These are phyloP conservation scores for Pleurotus djamor DNA, from an alignment of 768 basidiomycete species.

Conservation along the genomic window DNA sequence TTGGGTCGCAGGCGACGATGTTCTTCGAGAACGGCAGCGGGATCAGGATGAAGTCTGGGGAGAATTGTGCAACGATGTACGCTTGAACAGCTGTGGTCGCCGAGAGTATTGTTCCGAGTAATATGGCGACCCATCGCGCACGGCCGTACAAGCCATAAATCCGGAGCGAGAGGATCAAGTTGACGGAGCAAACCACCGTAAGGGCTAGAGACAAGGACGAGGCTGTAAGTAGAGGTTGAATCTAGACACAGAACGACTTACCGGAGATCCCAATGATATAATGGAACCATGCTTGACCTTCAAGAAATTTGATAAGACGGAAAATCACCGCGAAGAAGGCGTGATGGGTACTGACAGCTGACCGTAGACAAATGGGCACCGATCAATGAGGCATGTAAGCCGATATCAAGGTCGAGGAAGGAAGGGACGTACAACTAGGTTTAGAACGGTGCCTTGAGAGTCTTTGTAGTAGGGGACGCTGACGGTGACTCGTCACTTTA, in stretches of 20 bases:
- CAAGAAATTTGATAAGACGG: no score
- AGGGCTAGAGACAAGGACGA: neutral
- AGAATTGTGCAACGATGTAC: neutral
- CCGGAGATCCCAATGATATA: neutral
- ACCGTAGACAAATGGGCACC: no score
- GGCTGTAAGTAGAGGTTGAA: neutral
- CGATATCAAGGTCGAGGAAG: no score
- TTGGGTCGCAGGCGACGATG: neutral
- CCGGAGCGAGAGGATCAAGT: neutral
- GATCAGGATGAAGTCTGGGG: neutral
- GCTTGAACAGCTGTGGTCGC: neutral
- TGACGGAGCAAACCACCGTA: neutral
- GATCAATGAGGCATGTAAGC: no score
- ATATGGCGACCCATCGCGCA: neutral
- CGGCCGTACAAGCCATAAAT: neutral
- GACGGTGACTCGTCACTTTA: no score
- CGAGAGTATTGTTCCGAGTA: neutral
- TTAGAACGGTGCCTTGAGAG: no score
- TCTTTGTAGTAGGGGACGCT: no score
- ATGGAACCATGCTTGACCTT: conserved; percentile 2
- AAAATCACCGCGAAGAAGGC: no score
- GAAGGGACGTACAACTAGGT: no score
- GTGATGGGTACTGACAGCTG: no score
- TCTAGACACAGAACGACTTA: neutral
- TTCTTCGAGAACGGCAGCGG: neutral